phyloP scores from a whole-genome alignment of 495 filamentous ascomycete species.

The Neurospora sp. region DNA sequence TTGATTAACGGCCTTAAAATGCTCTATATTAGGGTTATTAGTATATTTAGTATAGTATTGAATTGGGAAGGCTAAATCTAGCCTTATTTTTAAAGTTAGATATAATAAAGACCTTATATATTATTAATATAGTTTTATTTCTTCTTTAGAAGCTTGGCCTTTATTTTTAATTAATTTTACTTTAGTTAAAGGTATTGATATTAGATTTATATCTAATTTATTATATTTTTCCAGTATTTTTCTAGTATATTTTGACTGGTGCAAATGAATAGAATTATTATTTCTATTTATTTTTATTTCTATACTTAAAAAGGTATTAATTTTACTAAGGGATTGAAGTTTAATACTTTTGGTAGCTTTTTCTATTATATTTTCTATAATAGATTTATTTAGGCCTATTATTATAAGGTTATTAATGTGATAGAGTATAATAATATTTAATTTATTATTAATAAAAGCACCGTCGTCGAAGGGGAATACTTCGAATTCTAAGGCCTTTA shows the following conservation, averaged over 20 bases:
- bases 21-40: too few relatives aligned
- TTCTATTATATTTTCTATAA: not conserved
- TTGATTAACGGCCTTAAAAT: too few relatives aligned
- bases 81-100: conserved; percentile 2
- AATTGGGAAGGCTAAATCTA: not conserved
- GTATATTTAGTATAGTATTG: too few relatives aligned
- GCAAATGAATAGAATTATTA: not conserved
- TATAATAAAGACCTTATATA: not conserved
- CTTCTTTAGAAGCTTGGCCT: not conserved
- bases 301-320: not conserved
- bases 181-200: not conserved
- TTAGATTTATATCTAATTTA: not conserved
- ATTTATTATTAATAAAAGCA: not conserved
- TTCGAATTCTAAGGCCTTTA: too few relatives aligned
- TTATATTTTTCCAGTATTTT: not conserved
- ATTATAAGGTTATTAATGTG: not conserved
- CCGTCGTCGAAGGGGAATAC: not conserved
- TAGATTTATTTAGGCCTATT: not conserved
- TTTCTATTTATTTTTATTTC: not conserved
- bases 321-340: not conserved
- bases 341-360: not conserved
- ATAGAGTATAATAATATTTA: not conserved
- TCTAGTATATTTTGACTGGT: not conserved
- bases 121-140: conserved; percentile 2
- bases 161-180: not conserved